phyloP scores from a whole-genome alignment of 2,329 filamentous ascomycete genomes.

The Aspergillus udagawae region DNA sequence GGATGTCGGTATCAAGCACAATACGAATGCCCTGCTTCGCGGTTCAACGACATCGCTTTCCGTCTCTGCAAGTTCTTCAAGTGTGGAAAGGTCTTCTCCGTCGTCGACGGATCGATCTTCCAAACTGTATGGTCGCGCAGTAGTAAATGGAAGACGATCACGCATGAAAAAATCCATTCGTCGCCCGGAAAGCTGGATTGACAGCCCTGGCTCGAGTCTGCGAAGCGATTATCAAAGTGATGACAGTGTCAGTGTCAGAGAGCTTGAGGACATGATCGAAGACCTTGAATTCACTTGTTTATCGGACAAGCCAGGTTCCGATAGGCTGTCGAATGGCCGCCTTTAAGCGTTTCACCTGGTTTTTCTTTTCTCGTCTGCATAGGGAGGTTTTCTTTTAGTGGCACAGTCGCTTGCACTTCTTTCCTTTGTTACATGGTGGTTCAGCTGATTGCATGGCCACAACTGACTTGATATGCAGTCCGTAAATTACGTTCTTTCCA shows the following conservation, averaged over 20 bases:
- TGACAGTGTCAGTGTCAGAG: slow-evolving; percentile 20
- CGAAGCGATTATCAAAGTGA: slow-evolving; percentile 23
- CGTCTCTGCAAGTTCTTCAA: slow-evolving; percentile 5
- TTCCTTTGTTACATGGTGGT: background rate
- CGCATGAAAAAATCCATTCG: slow-evolving; percentile 7
- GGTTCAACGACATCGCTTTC: slow-evolving; percentile 19
- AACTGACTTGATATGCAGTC: background rate
- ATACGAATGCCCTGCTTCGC: slow-evolving; percentile 22
- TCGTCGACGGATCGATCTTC: slow-evolving; percentile 17
- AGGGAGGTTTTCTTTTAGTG: background rate
- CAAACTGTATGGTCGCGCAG: slow-evolving; percentile 5
- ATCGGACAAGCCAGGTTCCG: slow-evolving; percentile 19
- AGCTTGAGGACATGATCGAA: slow-evolving; percentile 30
- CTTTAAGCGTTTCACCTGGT: background rate
- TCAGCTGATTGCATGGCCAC: background rate
- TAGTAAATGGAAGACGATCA: background rate
- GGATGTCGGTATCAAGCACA: slow-evolving; percentile 33
- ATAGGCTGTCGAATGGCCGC: background rate
- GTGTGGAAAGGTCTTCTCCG: slow-evolving; percentile 14
- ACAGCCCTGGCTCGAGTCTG: slow-evolving; percentile 25
- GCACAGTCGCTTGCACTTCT: background rate
- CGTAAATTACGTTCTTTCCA: background rate
- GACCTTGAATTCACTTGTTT: slow-evolving; percentile 31
- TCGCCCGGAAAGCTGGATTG: slow-evolving; percentile 28
- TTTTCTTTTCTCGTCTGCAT: background rate